Base-by-base conservation (phyloP, 1,139 yeast species). In the Oligophagozyma castellii region DNA sequence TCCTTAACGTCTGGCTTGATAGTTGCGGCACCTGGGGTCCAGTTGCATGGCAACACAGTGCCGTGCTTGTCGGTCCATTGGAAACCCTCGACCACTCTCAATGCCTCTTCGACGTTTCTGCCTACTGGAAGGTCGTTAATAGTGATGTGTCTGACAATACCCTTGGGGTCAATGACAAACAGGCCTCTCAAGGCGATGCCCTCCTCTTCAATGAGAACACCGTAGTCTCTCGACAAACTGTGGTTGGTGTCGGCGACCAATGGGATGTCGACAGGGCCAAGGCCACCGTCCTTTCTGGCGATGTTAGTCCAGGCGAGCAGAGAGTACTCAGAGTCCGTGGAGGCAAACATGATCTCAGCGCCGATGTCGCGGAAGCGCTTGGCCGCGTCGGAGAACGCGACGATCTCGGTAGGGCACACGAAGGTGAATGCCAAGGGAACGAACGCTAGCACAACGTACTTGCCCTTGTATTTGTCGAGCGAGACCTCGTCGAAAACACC, bases 11-110 rank as follows among this genome's bases (percentile, higher is more conserved):
- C 78, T 53, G 94, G 89, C 64, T 79, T 77, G 68, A 86, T 86
- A 64, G 95, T 80, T 55, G 80, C 93, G 39, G 83, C 61, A 67
- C 96, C 96, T 65, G 92, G 86, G 51, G 81, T 80, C 96, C 98
- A 89, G 92, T 84, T 86, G 60, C 96, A 95, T 52, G 95, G 95
- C 67, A 94, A 81, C 47, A 89, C 96, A 65, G 89, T 94, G 65
- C 96, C 95, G 73, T 86, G 67, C 71, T 81, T 78, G 63, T 86
- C 95, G 54, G 94, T 78, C 83, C 89, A 84, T 70, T 86, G 93
- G 94, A 89, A 86, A 51, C 95, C 96, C 59, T 89, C 96, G 45
- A 89, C 73, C 59, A 89, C 75, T 78, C 98, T 84, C 58, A 81
- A 70, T 47, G 95, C 79, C 71, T 89, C 98, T 45, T 84, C 95